phyloP scores from a whole-genome alignment of 768 basidiomycete species.

The Rhizopogon salebrosus region DNA sequence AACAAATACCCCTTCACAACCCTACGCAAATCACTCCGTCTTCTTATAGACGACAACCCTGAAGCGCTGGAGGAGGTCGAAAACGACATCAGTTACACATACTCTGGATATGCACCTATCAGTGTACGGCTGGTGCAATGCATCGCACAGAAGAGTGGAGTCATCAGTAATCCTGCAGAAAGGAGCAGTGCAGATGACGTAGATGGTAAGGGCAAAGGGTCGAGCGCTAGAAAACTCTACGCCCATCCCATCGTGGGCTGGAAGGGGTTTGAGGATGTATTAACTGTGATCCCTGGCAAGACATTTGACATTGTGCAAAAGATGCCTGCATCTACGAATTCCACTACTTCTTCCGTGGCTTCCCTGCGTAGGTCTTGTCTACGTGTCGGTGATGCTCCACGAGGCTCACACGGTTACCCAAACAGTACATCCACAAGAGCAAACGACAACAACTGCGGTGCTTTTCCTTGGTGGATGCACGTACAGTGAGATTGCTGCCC shows the following conservation, averaged over 20 bases:
- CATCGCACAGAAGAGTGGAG: constrained; percentile 84
- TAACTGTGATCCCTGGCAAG: constrained; percentile 77
- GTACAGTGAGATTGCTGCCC: constrained; percentile 92
- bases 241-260: constrained; percentile 94
- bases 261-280: constrained; percentile 94
- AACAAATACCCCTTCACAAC: constrained; percentile 66
- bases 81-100: constrained; percentile 93
- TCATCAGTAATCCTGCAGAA: constrained; percentile 74
- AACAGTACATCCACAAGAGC: constrained; percentile 48
- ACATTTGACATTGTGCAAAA: constrained; percentile 74
- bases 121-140: constrained; percentile 91
- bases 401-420: constrained; percentile 1
- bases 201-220: constrained; percentile 34
- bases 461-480: constrained; percentile 98
- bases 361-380: constrained; percentile 34
- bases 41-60: constrained; percentile 85
- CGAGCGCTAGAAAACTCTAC: constrained; percentile 50
- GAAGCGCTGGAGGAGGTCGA: constrained; percentile 79
- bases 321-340: constrained; percentile 23
- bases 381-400: not conserved
- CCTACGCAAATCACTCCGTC: constrained; percentile 78
- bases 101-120: constrained; percentile 95
- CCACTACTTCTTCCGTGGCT: constrained; percentile 22
- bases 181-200: constrained; percentile 39
- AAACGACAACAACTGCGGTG: constrained; percentile 78